These are phyloP conservation scores for Musa balbisiana DNA, from an alignment of 202 grass and related monocot genomes.

Conservation along the genomic window DNA sequence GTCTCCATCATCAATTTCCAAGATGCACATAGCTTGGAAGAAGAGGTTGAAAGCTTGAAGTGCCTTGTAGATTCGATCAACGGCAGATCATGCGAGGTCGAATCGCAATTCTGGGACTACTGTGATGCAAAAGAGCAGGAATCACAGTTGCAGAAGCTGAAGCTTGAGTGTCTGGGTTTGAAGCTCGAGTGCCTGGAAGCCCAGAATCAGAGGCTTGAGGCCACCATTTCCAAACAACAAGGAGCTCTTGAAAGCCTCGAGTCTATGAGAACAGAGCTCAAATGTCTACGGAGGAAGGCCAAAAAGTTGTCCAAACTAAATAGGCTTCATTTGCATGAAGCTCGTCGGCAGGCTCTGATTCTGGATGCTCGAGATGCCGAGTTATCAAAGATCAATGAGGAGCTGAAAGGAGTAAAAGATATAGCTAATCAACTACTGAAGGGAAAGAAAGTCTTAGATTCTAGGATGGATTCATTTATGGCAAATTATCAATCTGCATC, in stretches of 20 bases:
- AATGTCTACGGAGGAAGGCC: constrained; percentile 31
- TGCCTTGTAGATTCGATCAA: constrained; percentile 35
- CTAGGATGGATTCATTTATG: constrained; percentile 2
- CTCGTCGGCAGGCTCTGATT: constrained; percentile 29
- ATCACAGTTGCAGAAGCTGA: constrained; percentile 68
- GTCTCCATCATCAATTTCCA: constrained; percentile 14
- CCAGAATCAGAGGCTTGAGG: constrained; percentile 58
- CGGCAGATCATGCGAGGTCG: constrained; percentile 30
- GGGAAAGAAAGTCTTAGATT: constrained; percentile 32
- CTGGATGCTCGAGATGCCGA: constrained; percentile 41
- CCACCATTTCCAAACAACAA: constrained; percentile 18
- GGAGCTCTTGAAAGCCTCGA: constrained; percentile 24
- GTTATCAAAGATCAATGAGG: constrained; percentile 28
- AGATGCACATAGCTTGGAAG: constrained; percentile 10
- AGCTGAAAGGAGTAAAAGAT: constrained; percentile 35
- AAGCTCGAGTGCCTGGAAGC: constrained; percentile 68
- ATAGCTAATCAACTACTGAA: constrained; percentile 36
- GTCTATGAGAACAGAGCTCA: constrained; percentile 28
- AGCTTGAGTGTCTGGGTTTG: constrained; percentile 80
- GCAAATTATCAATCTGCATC: constrained; percentile 1
- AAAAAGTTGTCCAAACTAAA: constrained; percentile 35
- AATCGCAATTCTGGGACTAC: constrained; percentile 52
- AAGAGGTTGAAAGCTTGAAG: constrained; percentile 49
- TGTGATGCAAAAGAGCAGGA: constrained; percentile 60
- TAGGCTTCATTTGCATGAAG: constrained; percentile 23